A percentile compares a stretch with the other conserved stretches of the same genome.
These are phyloP conservation scores for Pleurotus tuber-regium DNA, from an alignment of 768 basidiomycete species.

Conservation along the genomic window DNA sequence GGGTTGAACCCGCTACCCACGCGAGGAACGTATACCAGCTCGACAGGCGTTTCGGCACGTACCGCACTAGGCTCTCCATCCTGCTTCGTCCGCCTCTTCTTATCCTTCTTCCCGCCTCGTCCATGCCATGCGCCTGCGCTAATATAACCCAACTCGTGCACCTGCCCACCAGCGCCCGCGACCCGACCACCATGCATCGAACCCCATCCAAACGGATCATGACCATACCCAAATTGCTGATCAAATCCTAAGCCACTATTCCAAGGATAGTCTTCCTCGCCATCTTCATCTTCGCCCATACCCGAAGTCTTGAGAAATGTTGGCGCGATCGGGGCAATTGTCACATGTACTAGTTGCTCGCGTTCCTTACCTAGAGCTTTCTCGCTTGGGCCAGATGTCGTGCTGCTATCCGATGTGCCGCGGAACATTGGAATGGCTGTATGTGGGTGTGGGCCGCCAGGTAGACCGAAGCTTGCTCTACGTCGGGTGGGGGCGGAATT, in stretches of 20 bases:
- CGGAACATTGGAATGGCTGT: slow-evolving; percentile 4
- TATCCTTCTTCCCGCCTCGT: slow-evolving; percentile 14
- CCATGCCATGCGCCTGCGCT: slow-evolving; percentile 15
- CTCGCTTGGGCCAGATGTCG: slow-evolving; percentile 3
- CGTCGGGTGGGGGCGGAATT: slow-evolving; percentile 5
- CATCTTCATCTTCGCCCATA: slow-evolving; percentile 39
- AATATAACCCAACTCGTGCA: slow-evolving; percentile 8
- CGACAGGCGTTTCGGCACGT: slow-evolving; percentile 51
- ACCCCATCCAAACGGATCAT: slow-evolving; percentile 26
- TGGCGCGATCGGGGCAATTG: slow-evolving; percentile 50
- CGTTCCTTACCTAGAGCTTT: slow-evolving; percentile 9
- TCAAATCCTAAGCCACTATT: slow-evolving; percentile 44
- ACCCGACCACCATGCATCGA: slow-evolving; percentile 18
- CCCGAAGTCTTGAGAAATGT: slow-evolving; percentile 84
- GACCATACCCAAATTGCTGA: slow-evolving; percentile 33
- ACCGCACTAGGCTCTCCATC: slow-evolving; percentile 22
- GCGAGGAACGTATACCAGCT: slow-evolving; percentile 70
- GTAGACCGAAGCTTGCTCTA: slow-evolving; percentile 2
- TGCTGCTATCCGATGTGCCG: slow-evolving; percentile 5
- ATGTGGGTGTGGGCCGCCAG: background rate
- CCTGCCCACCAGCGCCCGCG: slow-evolving; percentile 13
- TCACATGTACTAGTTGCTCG: slow-evolving; percentile 29
- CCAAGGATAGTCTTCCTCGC: slow-evolving; percentile 30
- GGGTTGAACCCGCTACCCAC: slow-evolving; percentile 34
- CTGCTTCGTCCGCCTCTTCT: slow-evolving; percentile 16